Base-by-base conservation (phyloP, 139 green algal genomes). In the Chlorella sp. region DNA sequence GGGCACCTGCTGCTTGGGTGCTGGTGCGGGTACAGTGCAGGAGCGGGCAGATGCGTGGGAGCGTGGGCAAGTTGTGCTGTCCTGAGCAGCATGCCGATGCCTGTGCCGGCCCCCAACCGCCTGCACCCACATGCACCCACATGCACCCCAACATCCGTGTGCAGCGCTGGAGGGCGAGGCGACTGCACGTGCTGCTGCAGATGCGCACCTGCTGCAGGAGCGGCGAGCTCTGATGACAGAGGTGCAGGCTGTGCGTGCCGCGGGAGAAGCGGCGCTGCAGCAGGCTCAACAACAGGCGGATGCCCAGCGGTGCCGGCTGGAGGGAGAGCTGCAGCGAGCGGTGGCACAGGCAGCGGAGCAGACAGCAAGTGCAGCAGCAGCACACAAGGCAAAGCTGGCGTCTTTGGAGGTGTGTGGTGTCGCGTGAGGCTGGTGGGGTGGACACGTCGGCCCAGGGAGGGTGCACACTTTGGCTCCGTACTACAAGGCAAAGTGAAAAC, bases 151-250 rank as follows among this genome's bases (percentile, higher is more conserved):
- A 32, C 64, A 71, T 32, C 5, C 64, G 11, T 18, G 64, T 64
- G 83, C 83, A 87, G 83, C 83, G 28, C 61, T 87, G 37, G 66
- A 42, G 21, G 68, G 61, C 26, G 83, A 87, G 64, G 53, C 73
- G 18, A 26, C 83, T 5, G 61, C 83, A 1, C 83, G 83, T 36
- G 28, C 61, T 14, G 39, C 39, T 21, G 83, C 83, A 16, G 83
- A 87, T 36, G 28, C 28, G 24, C 60, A 87, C 36, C 83, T 87
- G 36, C 61, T 26, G 24, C 83, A 79, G 26, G 30, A 87, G 64
- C 60, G 83, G 34, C 61, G 83, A 0, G 39, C 83, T 1, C 61
- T 87, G 21, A 4, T 79, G 26, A 19, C 64, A 73, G 64, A 87
- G 68, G 61, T 79, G 83, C 60, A 78, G 37, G 24, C 26, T 28